Percentiles rank a stretch among this genome's conserved stretches.
Conservation (phyloP, 768 basidiomycete species). For the Pisolithus marmoratus region DNA sequence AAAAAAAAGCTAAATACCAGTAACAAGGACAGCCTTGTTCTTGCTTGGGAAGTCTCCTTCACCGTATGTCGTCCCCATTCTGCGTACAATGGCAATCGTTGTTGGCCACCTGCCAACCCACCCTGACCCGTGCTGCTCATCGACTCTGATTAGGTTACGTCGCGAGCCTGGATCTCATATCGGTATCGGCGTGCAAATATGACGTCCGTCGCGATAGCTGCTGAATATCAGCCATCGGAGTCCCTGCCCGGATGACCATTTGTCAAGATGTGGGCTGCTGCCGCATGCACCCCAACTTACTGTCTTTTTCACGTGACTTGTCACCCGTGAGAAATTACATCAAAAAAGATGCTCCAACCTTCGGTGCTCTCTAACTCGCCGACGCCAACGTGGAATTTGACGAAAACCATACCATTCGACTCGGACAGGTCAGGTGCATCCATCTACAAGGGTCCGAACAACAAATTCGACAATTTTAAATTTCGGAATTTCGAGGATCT, state of each 20-base stretch:
- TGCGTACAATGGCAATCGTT: neutral
- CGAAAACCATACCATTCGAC: too few species aligned
- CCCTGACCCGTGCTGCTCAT: neutral
- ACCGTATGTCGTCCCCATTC: neutral
- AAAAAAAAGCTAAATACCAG: neutral
- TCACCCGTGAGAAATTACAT: too few species aligned
- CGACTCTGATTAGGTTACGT: neutral
- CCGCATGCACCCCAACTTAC: too few species aligned
- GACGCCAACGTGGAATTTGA: too few species aligned
- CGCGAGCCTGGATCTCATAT: neutral
- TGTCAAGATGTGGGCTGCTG: too few species aligned
- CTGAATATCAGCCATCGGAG: neutral
- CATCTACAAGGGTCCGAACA: too few species aligned
- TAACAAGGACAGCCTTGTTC: neutral
- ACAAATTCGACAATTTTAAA: too few species aligned
- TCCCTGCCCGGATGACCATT: neutral
- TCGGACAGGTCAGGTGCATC: too few species aligned
- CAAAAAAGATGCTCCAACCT: too few species aligned
- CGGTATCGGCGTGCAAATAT: neutral
- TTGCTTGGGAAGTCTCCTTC: neutral
- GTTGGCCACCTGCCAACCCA: neutral
- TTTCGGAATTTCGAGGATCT: too few species aligned
- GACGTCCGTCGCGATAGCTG: neutral
- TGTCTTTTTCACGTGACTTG: too few species aligned
- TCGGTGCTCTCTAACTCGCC: too few species aligned